Base-by-base conservation (phyloP, 1,284 basidiomycete species). In the Moesziomyces globuligerus region DNA sequence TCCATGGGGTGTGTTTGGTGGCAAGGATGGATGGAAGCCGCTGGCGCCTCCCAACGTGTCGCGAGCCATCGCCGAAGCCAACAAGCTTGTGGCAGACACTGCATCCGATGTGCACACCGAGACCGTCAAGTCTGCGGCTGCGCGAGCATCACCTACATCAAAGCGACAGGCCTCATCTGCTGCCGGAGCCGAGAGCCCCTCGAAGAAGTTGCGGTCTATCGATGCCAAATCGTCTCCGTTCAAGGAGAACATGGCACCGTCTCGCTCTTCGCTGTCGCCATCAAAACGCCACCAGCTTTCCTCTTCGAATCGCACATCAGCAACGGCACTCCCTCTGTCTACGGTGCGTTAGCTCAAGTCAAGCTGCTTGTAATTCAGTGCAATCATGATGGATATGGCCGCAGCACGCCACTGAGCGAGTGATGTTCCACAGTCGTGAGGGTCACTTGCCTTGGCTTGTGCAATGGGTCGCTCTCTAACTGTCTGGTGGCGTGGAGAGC, bases 1-100 rank as follows among this genome's bases (percentile, higher is more conserved):
- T 26, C 62, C 58, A 1, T 71, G 68, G 68, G 68, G 68, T 11
- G 62, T 71, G 9, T 66, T 71, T 37, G 62, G 68, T 2, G 54
- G 6, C 37, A 66, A 61, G 42, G 68, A 66, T 13, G 68, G 58
- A 2, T 71, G 68, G 62, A 66, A 65, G 40, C 68, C 68, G 4
- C 54, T 71, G 7, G 66, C 66, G 1, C 50, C 59, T 0, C 59
- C 66, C 13, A 64, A 69, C 17, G 66, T 69, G 10, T 62, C 59
- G 10, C 50, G 59, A 38, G 66, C 66, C 3, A 48, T 69, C 15
- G 49, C 50, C 11, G 66, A 69, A 23, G 59, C 59, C 11, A 69
- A 58, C 45, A 69, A 52, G 48, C 36, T 62, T 1, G 40, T 69
- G 17, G 18, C 42, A 9, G 64, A 55, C 2, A 52, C 53, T 2